A percentile compares a stretch with the other conserved stretches of the same genome.
Conservation (phyloP, 2,329 filamentous ascomycete genomes). For the Ascosphaera aggregata region DNA sequence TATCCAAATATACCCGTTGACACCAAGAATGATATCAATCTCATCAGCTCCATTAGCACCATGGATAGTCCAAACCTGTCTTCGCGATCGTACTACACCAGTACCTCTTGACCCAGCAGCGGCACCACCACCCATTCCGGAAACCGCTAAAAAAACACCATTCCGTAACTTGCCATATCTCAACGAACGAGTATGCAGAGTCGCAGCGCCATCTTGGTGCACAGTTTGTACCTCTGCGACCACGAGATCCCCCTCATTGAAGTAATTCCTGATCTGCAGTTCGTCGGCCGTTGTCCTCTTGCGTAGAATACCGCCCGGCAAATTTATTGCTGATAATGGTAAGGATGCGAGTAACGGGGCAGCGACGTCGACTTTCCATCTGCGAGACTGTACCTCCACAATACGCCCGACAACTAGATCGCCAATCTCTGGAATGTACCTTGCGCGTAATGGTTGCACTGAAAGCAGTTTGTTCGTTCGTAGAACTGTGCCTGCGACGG, state of each 20-base stretch:
- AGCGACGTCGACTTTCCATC: slow-evolving; percentile 90
- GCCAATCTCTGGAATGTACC: slow-evolving; percentile 89
- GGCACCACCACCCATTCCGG: slow-evolving; percentile 48
- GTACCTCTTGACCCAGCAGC: slow-evolving; percentile 47
- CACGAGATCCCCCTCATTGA: slow-evolving; percentile 79
- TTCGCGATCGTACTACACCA: slow-evolving; percentile 59
- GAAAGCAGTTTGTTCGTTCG: slow-evolving; percentile 96
- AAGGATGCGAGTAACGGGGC: slow-evolving; percentile 67
- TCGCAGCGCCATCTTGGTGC: slow-evolving; percentile 63
- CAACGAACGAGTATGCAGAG: slow-evolving; percentile 68
- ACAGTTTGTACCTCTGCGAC: slow-evolving; percentile 88
- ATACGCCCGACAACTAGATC: slow-evolving; percentile 89
- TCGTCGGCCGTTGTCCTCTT: slow-evolving; percentile 90
- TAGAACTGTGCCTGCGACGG: slow-evolving; percentile 70
- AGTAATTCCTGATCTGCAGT: slow-evolving; percentile 92
- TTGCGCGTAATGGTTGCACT: slow-evolving; percentile 67
- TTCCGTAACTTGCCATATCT: slow-evolving; percentile 94
- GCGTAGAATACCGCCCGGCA: slow-evolving; percentile 78
- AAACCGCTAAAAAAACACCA: slow-evolving; percentile 65
- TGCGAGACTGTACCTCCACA: slow-evolving; percentile 73
- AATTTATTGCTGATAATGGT: slow-evolving; percentile 73
- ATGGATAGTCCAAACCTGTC: slow-evolving; percentile 65
- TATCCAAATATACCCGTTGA: slow-evolving; percentile 96
- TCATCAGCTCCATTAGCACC: slow-evolving; percentile 25
- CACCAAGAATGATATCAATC: slow-evolving; percentile 71